These are phyloP conservation scores for Monilinia fructicola DNA, from an alignment of 2,329 filamentous ascomycete genomes.

Conservation along the genomic window DNA sequence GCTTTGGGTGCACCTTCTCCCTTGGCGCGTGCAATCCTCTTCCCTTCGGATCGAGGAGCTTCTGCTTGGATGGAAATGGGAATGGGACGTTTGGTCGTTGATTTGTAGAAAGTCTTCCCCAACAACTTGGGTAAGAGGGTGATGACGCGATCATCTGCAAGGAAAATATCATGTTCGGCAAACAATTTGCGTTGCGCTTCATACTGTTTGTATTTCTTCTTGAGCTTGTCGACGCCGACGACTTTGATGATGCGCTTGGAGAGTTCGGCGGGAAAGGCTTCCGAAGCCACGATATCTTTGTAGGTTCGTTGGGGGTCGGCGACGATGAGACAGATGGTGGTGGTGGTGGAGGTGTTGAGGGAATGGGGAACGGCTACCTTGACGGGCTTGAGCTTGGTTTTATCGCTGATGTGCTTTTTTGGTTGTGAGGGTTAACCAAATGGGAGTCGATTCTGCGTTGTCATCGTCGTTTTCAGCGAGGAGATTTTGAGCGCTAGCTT, in stretches of 20 bases:
- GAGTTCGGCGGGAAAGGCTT: slow-evolving; percentile 67
- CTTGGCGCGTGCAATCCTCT: slow-evolving; percentile 59
- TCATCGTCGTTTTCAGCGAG: slow-evolving; percentile 50
- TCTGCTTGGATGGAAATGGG: slow-evolving; percentile 70
- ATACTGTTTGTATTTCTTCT: slow-evolving; percentile 84
- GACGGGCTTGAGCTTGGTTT: slow-evolving; percentile 75
- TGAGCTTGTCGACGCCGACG: slow-evolving; percentile 81
- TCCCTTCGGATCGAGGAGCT: slow-evolving; percentile 59
- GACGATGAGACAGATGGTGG: slow-evolving; percentile 82
- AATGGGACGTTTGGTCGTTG: slow-evolving; percentile 78
- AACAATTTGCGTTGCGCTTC: slow-evolving; percentile 82
- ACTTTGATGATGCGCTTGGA: slow-evolving; percentile 70
- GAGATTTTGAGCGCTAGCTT: slow-evolving; percentile 52
- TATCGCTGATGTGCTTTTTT: slow-evolving; percentile 68
- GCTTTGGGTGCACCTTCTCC: slow-evolving; percentile 46
- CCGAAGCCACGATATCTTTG: slow-evolving; percentile 80
- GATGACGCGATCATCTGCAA: slow-evolving; percentile 85
- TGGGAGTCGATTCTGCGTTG: slow-evolving; percentile 47
- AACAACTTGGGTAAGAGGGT: slow-evolving; percentile 72
- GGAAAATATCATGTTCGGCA: slow-evolving; percentile 86
- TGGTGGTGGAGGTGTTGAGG: slow-evolving; percentile 63
- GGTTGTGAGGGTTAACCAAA: slow-evolving; percentile 64
- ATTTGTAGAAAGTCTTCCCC: slow-evolving; percentile 91
- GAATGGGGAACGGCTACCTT: slow-evolving; percentile 79
- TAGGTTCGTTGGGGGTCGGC: slow-evolving; percentile 79